Conservation (phyloP, 192 early-diverging fungal species). For the Piromyces finnis region DNA sequence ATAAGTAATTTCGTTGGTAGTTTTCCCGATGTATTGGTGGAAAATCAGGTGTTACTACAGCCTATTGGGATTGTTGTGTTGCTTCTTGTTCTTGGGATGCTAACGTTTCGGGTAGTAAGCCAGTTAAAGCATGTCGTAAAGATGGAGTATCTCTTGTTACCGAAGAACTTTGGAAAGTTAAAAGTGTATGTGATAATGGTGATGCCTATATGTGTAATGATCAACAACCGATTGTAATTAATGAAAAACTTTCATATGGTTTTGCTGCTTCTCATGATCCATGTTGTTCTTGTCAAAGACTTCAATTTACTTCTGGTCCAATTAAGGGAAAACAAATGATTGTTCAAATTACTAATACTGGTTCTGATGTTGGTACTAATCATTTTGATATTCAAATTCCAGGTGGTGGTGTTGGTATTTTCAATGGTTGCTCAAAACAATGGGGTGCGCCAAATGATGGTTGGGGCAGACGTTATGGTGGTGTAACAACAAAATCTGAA, state of each 20-base stretch:
- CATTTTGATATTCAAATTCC: background rate
- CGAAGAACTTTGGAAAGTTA: too few species aligned
- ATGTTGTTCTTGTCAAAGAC: background rate
- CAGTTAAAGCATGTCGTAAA: too few species aligned
- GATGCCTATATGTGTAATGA: conserved; percentile 1
- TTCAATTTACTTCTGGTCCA: background rate
- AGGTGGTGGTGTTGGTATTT: background rate
- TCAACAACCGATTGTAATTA: background rate
- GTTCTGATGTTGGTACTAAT: background rate
- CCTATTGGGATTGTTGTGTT: too few species aligned
- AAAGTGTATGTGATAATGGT: background rate
- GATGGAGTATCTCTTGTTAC: too few species aligned
- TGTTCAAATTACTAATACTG: background rate
- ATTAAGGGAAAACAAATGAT: background rate
- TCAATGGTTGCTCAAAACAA: conserved; percentile 1
- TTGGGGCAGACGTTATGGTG: conserved; percentile 3
- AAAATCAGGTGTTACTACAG: too few species aligned
- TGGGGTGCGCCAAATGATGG: background rate
- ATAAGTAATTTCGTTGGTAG: too few species aligned
- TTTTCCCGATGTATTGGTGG: too few species aligned
- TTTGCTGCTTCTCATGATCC: background rate
- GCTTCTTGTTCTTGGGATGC: too few species aligned
- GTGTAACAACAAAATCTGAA: background rate
- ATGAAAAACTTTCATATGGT: background rate
- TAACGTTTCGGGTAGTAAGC: too few species aligned